Evolutionary conservation across 352 stramenopile species (phyloP).

Genomic region (Phytopythium mirpurense): DNA sequence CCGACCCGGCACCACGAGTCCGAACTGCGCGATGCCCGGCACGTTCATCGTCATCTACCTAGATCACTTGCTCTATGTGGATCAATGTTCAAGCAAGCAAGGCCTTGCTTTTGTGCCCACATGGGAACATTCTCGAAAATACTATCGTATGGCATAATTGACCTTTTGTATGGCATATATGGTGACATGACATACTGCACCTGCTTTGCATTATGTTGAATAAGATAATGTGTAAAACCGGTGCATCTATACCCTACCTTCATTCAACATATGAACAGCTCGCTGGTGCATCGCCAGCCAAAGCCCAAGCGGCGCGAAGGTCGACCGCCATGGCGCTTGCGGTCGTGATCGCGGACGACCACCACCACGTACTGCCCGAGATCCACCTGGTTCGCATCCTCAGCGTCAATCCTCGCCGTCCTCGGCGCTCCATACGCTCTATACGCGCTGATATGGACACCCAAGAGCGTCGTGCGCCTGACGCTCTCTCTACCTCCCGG

Average conservation of each 20-base stretch:
- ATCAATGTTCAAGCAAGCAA: too few relatives aligned
- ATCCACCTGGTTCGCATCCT: conserved; percentile 45
- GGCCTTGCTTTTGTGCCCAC: too few relatives aligned
- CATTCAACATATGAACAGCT: too few relatives aligned
- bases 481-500: neutral
- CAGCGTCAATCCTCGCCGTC: neutral
- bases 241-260: too few relatives aligned
- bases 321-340: neutral
- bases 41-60: conserved; percentile 4
- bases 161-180: too few relatives aligned
- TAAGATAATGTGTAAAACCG: too few relatives aligned
- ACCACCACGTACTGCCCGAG: conserved; percentile 69
- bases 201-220: neutral
- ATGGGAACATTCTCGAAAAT: conserved; percentile 9
- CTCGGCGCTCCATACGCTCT: too few relatives aligned
- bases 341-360: conserved; percentile 70
- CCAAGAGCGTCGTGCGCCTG: too few relatives aligned
- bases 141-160: neutral
- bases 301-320: too few relatives aligned
- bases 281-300: too few relatives aligned
- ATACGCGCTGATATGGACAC: neutral
- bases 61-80: too few relatives aligned
- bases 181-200: too few relatives aligned
- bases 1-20: conserved; percentile 57
- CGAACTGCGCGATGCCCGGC: conserved; percentile 44